These are phyloP conservation scores for Mycena venus DNA, from an alignment of 768 basidiomycete genomes.

Conservation along the genomic window DNA sequence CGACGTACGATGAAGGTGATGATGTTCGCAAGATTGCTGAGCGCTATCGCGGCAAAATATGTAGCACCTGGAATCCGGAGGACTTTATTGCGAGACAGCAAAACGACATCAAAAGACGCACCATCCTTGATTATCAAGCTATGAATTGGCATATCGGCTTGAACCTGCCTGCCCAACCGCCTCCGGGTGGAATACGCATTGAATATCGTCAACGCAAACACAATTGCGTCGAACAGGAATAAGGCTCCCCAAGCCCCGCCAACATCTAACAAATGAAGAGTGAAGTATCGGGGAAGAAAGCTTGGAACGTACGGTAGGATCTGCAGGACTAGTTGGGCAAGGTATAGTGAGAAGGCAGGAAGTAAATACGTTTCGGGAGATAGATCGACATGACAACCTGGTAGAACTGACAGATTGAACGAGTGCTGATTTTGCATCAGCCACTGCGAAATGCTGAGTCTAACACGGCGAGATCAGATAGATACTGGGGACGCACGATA, in stretches of 20 bases:
- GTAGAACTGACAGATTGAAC: neutral
- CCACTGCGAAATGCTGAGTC: neutral
- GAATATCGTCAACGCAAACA: neutral
- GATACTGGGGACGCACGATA: neutral
- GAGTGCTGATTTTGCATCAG: neutral
- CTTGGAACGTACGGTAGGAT: neutral
- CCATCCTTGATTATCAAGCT: neutral
- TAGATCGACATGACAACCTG: neutral
- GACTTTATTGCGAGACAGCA: too few species aligned
- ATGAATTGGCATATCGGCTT: neutral
- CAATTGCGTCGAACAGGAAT: neutral
- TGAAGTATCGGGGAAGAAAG: neutral
- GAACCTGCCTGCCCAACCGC: neutral
- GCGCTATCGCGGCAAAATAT: too few species aligned
- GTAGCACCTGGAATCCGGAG: too few species aligned
- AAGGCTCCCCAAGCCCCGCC: neutral
- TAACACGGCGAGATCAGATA: too few species aligned
- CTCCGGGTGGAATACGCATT: neutral
- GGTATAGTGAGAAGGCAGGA: too few species aligned
- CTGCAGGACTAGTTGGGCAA: neutral
- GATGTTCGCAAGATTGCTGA: constrained; percentile 8
- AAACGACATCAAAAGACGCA: neutral
- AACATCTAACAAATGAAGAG: neutral
- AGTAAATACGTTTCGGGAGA: neutral
- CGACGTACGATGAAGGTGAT: neutral